A percentile compares a stretch with the other conserved stretches of the same genome.
These are phyloP conservation scores for Schwanniomyces polymorphus DNA, from an alignment of 805 yeast genomes.

Conservation along the genomic window DNA sequence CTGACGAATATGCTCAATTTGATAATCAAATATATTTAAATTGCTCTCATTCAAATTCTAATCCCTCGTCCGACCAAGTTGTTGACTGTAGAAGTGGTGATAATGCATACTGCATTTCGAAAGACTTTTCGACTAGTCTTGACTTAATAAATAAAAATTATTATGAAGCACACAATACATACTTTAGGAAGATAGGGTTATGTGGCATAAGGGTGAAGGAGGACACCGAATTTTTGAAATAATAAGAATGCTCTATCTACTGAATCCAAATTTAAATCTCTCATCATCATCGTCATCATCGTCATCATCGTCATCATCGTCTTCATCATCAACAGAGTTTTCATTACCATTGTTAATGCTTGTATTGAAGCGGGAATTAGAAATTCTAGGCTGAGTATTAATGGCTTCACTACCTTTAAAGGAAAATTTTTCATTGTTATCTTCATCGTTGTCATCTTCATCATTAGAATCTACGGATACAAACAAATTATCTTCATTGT, in stretches of 20 bases:
- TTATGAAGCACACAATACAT: conserved; percentile 34
- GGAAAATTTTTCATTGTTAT: background rate
- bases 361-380: background rate
- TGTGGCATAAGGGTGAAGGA: conserved; percentile 20
- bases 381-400: background rate
- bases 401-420: background rate
- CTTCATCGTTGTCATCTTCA: background rate
- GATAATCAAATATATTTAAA: conserved; percentile 39
- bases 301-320: conserved; percentile 17
- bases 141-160: conserved; percentile 14
- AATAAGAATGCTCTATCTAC: conserved; percentile 8
- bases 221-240: background rate
- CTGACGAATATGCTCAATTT: conserved; percentile 29
- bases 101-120: conserved; percentile 26
- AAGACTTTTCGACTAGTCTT: conserved; percentile 21
- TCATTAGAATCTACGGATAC: background rate
- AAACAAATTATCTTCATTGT: background rate
- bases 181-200: conserved; percentile 36
- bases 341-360: background rate
- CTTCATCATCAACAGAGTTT: background rate
- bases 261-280: conserved; percentile 34
- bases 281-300: conserved; percentile 31
- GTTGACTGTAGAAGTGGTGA: conserved; percentile 31
- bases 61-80: conserved; percentile 27
- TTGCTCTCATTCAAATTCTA: conserved; percentile 21